Evolutionary conservation across 176 grass and related monocot genomes (phyloP), one percentile per base, ranked within the genome.

Genomic region (Oryza glumipatula): DNA sequence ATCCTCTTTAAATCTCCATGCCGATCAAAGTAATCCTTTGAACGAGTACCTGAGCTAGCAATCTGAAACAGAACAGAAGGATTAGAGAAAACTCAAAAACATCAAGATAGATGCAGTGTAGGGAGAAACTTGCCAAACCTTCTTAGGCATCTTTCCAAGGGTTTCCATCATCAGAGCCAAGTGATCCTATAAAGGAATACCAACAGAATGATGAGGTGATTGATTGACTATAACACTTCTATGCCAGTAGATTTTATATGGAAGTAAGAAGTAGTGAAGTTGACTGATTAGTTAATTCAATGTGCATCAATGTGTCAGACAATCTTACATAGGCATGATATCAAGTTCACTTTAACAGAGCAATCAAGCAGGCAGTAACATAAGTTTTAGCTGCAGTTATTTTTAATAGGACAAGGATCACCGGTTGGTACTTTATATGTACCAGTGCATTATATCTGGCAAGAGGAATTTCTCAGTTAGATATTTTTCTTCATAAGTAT

Each of bases 111-210:
- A 74, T 5, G 65, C 17, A 51, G 23, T 36, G 6, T 8, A 58
- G 21, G 44, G 67, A 21, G 21, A 85, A 30, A 30, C 43, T 47
- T 82, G 69, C 0, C 7, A 26, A 44, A 92, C 96, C 89, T 98
- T 92, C 85, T 84, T 84, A 46, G 93, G 93, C 82, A 98, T 95
- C 85, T 94, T 98, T 73, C 96, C 96, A 6, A 98, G 89, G 54
- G 87, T 84, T 84, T 98, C 96, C 93, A 98, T 98, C 93, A 94
- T 98, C 67, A 87, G 68, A 79, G 93, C 93, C 74, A 98, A 90
- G 70, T 98, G 96, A 88, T 98, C 96, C 96, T 98, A 56, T 41
- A 77, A 80, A 58, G 19, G 52, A 79, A 45, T 21, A 67, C 73
- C 22, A 67, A 85, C 24, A 68, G 16, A 74, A 7, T 7, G 13